Conservation (phyloP, 2,329 filamentous ascomycete genomes). For the Dactylellina drechsleri region DNA sequence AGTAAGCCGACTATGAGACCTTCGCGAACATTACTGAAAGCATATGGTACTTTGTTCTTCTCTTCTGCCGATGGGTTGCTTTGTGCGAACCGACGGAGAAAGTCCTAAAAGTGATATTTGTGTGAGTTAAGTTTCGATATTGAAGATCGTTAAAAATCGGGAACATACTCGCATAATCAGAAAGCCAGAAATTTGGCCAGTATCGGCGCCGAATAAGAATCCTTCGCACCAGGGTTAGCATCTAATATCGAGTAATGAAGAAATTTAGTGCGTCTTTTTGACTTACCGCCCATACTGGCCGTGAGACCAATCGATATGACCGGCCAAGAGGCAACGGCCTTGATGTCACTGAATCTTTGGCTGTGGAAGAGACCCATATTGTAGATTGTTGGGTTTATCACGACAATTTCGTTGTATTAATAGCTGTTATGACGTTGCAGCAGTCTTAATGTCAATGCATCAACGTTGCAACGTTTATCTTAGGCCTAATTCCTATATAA, state of each 20-base stretch:
- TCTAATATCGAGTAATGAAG: neutral
- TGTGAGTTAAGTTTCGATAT: neutral
- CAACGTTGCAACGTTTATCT: no score
- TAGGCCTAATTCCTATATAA: no score
- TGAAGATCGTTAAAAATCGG: neutral
- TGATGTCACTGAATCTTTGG: conserved; percentile 49
- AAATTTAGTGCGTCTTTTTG: neutral
- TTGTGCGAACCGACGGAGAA: conserved; percentile 69
- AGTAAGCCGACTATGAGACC: conserved; percentile 73
- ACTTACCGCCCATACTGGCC: conserved; percentile 48
- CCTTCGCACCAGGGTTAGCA: conserved; percentile 55
- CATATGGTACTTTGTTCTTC: conserved; percentile 61
- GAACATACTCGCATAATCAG: conserved; percentile 62
- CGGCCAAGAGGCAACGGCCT: conserved; percentile 51
- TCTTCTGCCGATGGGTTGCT: conserved; percentile 58
- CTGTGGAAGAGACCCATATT: conserved; percentile 50
- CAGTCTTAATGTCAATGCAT: no score
- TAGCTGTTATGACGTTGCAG: no score
- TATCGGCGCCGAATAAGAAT: conserved; percentile 73
- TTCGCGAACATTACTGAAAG: conserved; percentile 70
- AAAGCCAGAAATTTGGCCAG: conserved; percentile 69
- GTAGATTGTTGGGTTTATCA: neutral
- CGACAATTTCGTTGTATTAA: no score
- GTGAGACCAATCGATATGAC: conserved; percentile 53
- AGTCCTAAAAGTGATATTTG: conserved; percentile 62